phyloP scores from a whole-genome alignment of 1,284 basidiomycete species.

The Irpex rosettiformis region DNA sequence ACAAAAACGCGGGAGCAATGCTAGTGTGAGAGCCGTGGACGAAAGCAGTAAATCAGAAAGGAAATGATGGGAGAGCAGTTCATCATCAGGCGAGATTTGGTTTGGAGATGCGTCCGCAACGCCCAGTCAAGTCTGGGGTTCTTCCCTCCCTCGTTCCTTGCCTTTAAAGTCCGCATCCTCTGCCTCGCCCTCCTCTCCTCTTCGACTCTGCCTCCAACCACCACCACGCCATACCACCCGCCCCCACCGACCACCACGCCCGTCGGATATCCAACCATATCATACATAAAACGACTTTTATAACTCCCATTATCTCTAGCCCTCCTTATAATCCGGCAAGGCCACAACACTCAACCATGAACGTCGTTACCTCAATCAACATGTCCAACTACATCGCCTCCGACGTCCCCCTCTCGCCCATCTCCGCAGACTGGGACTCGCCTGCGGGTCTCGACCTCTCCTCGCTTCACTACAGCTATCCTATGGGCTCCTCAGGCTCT shows the following conservation, averaged over 20 bases:
- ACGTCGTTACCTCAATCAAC: conserved; percentile 38
- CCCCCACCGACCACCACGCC: conserved; percentile 14
- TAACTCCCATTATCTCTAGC: conserved; percentile 7
- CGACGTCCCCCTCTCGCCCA: conserved; percentile 55
- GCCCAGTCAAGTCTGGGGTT: conserved; percentile 4
- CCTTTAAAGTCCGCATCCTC: conserved; percentile 14
- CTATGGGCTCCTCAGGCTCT: conserved; percentile 36
- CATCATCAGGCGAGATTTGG: conserved; percentile 10
- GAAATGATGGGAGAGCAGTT: conserved; percentile 11
- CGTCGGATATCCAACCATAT: conserved; percentile 9
- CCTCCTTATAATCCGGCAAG: conserved; percentile 10
- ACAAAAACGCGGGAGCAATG: conserved; percentile 4
- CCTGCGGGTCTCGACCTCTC: conserved; percentile 38
- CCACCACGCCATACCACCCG: conserved; percentile 16
- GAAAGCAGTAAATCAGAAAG: conserved; percentile 8
- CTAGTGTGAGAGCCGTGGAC: conserved; percentile 6
- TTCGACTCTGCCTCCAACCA: conserved; percentile 7
- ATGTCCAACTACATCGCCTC: conserved; percentile 54
- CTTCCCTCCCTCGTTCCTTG: conserved; percentile 1
- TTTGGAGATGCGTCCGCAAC: conserved; percentile 7
- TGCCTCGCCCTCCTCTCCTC: conserved; percentile 1
- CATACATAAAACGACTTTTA: conserved; percentile 6
- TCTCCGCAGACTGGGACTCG: conserved; percentile 43
- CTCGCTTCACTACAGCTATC: conserved; percentile 18
- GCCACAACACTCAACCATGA: conserved; percentile 24